Conservation (phyloP, 768 basidiomycete genomes). For the Psilocybe cubensis region DNA sequence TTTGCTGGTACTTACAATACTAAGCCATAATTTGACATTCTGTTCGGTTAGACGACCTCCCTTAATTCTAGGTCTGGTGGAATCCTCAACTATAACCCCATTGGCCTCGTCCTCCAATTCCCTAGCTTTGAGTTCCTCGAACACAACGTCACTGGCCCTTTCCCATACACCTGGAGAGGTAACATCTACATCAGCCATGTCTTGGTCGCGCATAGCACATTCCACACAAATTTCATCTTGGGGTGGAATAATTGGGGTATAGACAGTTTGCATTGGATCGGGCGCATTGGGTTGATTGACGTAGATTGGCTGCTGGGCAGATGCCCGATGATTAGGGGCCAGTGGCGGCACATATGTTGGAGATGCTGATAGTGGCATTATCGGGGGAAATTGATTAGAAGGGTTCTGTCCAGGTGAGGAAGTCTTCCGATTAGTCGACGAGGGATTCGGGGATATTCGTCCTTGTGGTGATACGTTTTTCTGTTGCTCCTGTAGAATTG, state of each 20-base stretch:
- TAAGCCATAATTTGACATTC: slow-evolving; percentile 81
- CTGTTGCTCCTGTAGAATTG: slow-evolving; percentile 17
- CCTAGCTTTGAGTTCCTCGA: slow-evolving; percentile 72
- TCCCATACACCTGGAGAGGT: slow-evolving; percentile 89
- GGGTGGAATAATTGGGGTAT: slow-evolving; percentile 56
- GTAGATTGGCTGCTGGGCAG: slow-evolving; percentile 77
- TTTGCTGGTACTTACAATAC: slow-evolving; percentile 56
- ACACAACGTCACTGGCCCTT: slow-evolving; percentile 82
- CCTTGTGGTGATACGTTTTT: slow-evolving; percentile 23
- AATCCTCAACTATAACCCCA: slow-evolving; percentile 56
- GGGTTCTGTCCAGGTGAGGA: slow-evolving; percentile 22
- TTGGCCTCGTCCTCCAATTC: slow-evolving; percentile 71
- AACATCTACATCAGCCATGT: slow-evolving; percentile 96
- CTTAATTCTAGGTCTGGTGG: slow-evolving; percentile 59
- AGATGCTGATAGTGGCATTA: slow-evolving; percentile 61
- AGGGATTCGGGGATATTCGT: slow-evolving; percentile 34
- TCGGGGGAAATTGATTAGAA: slow-evolving; percentile 40
- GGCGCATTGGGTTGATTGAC: slow-evolving; percentile 60
- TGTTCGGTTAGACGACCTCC: slow-evolving; percentile 76
- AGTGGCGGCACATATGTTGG: slow-evolving; percentile 67
- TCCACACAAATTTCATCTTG: slow-evolving; percentile 92
- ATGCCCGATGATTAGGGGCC: slow-evolving; percentile 67
- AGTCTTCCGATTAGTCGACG: slow-evolving; percentile 25
- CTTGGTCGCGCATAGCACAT: slow-evolving; percentile 98
- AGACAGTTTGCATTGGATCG: slow-evolving; percentile 63